Evolutionary conservation across 1,284 basidiomycete species (phyloP), one percentile per base, ranked within the genome.

Genomic region (Sanghuangporus weigelae): DNA sequence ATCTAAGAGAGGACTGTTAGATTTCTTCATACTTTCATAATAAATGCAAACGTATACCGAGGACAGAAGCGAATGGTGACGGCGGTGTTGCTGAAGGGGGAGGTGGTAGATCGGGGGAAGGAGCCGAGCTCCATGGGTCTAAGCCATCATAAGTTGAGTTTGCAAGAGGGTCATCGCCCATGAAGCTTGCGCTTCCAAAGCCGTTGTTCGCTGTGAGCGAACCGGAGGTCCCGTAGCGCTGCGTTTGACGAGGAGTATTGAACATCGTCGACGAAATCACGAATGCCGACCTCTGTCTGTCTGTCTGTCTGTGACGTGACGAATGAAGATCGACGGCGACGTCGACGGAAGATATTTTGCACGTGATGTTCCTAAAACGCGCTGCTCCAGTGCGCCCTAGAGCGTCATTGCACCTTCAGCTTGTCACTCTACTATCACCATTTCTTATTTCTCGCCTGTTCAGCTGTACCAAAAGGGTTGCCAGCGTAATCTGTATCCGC

Each of bases 61-160:
- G 87, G 12, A 90, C 87, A 56, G 86, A 83, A 68, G 80, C 83
- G 72, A 90, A 86, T 35, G 83, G 76, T 48, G 85, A 81, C 42
- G 81, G 71, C 56, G 78, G 70, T 40, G 76, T 72, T 70, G 72
- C 67, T 21, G 69, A 66, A 8, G 76, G 75, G 19, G 76, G 67
- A 35, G 86, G 81, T 19, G 89, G 87, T 23, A 86, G 84, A 35
- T 87, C 84, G 21, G 92, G 92, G 64, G 86, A 89, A 2, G 92
- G 92, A 7, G 84, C 81, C 63, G 89, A 80, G 70, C 89, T 92
- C 93, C 93, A 96, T 19, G 93, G 93, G 76, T 96, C 93, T 48
- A 92, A 81, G 31, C 87, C 88, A 68, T 87, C 92, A 72, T 92
- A 92, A 11, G 85, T 84, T 3, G 91, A 92, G 68, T 76, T 80